Evolutionary conservation across 495 filamentous ascomycete species (phyloP).

Genomic region (Hypoxylon intermedium): DNA sequence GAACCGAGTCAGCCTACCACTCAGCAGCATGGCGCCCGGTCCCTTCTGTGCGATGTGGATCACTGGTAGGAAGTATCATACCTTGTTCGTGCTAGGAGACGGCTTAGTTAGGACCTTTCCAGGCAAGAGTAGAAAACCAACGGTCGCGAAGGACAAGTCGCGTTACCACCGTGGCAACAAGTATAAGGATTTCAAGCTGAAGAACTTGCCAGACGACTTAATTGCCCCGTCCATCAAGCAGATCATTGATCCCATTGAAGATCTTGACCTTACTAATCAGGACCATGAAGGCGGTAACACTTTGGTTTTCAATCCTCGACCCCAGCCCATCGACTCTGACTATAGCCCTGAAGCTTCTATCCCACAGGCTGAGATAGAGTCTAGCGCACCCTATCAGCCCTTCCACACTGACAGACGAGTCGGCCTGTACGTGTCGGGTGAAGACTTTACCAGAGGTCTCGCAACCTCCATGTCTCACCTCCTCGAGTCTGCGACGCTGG

Average conservation of each 20-base stretch:
- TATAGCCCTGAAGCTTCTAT: constrained; percentile 61
- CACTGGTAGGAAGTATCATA: constrained; percentile 58
- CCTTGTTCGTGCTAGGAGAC: constrained; percentile 64
- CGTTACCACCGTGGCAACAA: constrained; percentile 55
- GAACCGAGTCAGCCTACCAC: constrained; percentile 78
- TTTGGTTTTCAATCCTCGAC: constrained; percentile 48
- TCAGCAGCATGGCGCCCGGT: constrained; percentile 51
- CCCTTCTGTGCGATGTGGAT: constrained; percentile 66
- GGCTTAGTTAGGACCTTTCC: constrained; percentile 72
- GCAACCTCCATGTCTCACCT: constrained; percentile 43
- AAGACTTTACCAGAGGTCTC: constrained; percentile 11
- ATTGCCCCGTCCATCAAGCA: constrained; percentile 52
- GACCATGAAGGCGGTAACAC: constrained; percentile 55
- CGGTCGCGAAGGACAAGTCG: constrained; percentile 56
- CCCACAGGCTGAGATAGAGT: constrained; percentile 90
- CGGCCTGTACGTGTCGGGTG: constrained; percentile 66
- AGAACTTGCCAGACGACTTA: constrained; percentile 59
- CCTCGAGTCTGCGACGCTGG: constrained; percentile 39
- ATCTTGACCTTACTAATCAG: constrained; percentile 55
- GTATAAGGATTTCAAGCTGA: constrained; percentile 71
- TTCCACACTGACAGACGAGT: constrained; percentile 89
- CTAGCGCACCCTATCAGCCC: constrained; percentile 86
- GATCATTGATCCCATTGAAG: constrained; percentile 56
- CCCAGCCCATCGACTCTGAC: constrained; percentile 39
- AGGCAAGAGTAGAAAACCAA: constrained; percentile 58